Evolutionary conservation across 441 rosid genomes (phyloP).

Genomic region (Raphanus hybrid): DNA sequence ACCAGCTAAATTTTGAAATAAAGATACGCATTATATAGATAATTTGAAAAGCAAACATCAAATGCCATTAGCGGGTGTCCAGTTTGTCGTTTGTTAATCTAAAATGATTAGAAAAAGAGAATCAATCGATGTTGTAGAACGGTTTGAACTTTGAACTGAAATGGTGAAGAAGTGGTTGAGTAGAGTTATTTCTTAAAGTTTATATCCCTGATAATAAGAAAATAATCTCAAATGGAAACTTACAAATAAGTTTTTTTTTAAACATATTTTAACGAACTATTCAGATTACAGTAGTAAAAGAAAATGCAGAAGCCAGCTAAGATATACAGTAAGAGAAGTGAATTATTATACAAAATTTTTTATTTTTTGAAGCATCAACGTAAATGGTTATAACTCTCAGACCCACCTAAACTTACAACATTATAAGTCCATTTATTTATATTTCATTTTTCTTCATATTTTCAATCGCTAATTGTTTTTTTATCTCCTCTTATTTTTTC

Average conservation of each 20-base stretch:
- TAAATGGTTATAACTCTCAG: constrained; percentile 22
- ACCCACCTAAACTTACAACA: constrained; percentile 38
- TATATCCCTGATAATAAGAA: background rate
- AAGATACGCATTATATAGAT: background rate
- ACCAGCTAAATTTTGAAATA: background rate
- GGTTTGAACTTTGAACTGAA: background rate
- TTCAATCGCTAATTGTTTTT: background rate
- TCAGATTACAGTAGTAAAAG: background rate
- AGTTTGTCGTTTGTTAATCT: background rate
- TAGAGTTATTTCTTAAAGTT: background rate
- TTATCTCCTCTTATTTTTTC: constrained; percentile 1
- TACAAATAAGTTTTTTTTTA: background rate
- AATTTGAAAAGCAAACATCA: background rate
- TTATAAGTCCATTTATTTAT: constrained; percentile 28
- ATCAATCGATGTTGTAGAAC: background rate
- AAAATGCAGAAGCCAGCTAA: constrained; percentile 27
- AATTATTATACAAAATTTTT: background rate
- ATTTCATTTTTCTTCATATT: background rate
- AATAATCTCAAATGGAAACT: background rate
- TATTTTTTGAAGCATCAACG: constrained; percentile 24
- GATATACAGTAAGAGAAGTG: constrained; percentile 18
- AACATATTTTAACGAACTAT: background rate
- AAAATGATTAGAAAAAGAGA: background rate
- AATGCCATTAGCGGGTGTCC: background rate
- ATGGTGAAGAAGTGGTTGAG: constrained; percentile 24